phyloP scores from a whole-genome alignment of 805 yeast genomes.

The Jamesozyma spencerorum region DNA sequence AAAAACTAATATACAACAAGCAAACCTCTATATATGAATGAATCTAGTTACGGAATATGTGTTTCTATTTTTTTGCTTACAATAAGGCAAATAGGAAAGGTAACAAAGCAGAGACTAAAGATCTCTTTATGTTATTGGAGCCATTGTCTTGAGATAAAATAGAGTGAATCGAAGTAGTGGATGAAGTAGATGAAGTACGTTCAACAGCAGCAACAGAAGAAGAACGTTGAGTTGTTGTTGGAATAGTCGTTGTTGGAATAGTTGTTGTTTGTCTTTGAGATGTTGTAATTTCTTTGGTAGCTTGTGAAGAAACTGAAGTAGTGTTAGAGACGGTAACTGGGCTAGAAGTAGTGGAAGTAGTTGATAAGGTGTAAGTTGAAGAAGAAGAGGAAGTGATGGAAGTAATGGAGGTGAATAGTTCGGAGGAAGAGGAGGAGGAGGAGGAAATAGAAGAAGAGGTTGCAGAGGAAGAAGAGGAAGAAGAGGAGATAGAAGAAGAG shows the following conservation, averaged over 20 bases:
- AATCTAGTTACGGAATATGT: too few species aligned
- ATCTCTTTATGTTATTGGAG: too few species aligned
- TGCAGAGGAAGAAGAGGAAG: constrained; percentile 7
- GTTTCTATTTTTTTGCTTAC: too few species aligned
- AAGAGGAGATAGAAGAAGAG: constrained; percentile 6
- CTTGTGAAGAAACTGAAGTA: neutral
- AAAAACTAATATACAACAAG: too few species aligned
- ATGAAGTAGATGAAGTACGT: neutral
- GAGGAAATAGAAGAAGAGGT: constrained; percentile 9
- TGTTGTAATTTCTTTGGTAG: constrained; percentile 1
- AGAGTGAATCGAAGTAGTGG: too few species aligned
- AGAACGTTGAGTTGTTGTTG: neutral
- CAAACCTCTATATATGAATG: too few species aligned
- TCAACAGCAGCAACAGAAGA: neutral
- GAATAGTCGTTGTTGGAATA: too few species aligned
- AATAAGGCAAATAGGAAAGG: too few species aligned
- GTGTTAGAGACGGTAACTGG: constrained; percentile 2
- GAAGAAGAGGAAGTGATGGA: constrained; percentile 6
- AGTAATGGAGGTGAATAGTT: constrained; percentile 5
- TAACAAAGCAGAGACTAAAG: too few species aligned
- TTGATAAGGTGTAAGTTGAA: neutral
- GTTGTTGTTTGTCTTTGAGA: neutral
- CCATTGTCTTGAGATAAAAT: too few species aligned
- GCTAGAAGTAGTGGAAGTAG: constrained; percentile 1
- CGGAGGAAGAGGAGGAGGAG: constrained; percentile 4